Percentiles rank a stretch among this genome's conserved stretches.
Conservation (phyloP, 148 eudicot genomes). For the Pouteria glomerata region DNA sequence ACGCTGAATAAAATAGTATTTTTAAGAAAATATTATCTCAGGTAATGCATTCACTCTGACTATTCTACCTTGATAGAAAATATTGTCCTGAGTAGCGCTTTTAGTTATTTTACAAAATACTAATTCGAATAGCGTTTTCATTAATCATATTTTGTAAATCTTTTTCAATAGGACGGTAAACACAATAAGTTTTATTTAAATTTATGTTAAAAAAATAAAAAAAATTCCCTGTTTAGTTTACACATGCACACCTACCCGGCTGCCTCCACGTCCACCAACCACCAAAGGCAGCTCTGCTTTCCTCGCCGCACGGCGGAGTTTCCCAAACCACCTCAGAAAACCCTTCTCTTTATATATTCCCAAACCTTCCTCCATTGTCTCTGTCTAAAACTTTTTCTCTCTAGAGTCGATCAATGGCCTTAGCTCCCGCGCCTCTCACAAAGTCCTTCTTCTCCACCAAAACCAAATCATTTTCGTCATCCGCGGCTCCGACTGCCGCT, state of each 20-base stretch:
- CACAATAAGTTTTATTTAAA: no score
- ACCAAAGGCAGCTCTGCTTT: slow-evolving; percentile 6
- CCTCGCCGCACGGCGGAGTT: slow-evolving; percentile 32
- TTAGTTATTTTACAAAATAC: no score
- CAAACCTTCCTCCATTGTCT: not conserved
- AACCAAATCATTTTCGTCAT: slow-evolving; percentile 22
- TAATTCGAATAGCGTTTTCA: no score
- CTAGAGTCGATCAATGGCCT: slow-evolving; percentile 24
- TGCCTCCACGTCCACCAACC: not conserved
- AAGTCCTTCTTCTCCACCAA: slow-evolving; percentile 58
- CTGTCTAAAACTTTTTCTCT: slow-evolving; percentile 7
- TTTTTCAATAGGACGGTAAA: no score
- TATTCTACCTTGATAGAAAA: no score
- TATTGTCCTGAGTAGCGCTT: no score
- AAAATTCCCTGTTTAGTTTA: not conserved
- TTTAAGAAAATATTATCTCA: no score
- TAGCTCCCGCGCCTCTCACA: slow-evolving; percentile 42
- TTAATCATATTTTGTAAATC: no score
- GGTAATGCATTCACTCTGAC: no score
- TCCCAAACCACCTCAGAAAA: slow-evolving; percentile 15
- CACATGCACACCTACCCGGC: not conserved
- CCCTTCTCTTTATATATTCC: not conserved
- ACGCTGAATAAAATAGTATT: no score
- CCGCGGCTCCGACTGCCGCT: slow-evolving; percentile 20
- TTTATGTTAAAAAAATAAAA: no score